Evolutionary conservation across 2,329 filamentous ascomycete genomes (phyloP), one percentile per base, ranked within the genome.

Genomic region (Fusarium solani-melongenae): DNA sequence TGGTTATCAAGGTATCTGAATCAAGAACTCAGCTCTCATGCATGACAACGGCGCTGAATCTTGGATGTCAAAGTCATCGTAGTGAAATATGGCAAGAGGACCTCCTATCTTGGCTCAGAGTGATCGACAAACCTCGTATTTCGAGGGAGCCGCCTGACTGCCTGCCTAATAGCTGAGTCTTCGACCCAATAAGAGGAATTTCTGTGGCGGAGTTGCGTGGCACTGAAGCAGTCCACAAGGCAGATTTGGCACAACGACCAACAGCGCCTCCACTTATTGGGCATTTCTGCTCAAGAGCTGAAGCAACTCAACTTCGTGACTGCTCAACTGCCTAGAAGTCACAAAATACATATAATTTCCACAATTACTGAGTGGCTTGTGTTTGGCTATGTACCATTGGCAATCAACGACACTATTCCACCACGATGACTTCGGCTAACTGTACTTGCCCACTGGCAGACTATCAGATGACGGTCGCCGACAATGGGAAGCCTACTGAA

Each of bases 391-490:
- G 4, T 27, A 17, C 33, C 6, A 27, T 6, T 36, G 9, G 14
- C 33, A 38, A 38, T 7, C 34, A 15, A 38, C 5, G 17, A 11
- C 17, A 22, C 29, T 24, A 27, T 22, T 44, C 4, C 34, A 4
- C n/a, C n/a, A 22, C 1, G 14, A 72, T 72, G 69, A 14, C 34
- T 0, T 12, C 4, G 3, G 6, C 2, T 0, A 6, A 38, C 20
- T 72, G 69, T 33, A 7, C 34, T 9, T 72, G 70, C 17, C 51
- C 38, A 2, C 58, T 72, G 14, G 17, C 14, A 53, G 38, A 6
- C 29, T 59, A 29, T 6, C 14, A n/a, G 15, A 10, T 31, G 11
- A 46, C 33, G 5, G 59, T 72, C 17, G n/a, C 15, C n/a, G 17
- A 60, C 4, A 24, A 5, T 6, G 33, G 38, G 2, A 39, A 46